These are phyloP conservation scores for Erythrophleum ivorense DNA, from an alignment of 331 rosid genomes.

Conservation along the genomic window DNA sequence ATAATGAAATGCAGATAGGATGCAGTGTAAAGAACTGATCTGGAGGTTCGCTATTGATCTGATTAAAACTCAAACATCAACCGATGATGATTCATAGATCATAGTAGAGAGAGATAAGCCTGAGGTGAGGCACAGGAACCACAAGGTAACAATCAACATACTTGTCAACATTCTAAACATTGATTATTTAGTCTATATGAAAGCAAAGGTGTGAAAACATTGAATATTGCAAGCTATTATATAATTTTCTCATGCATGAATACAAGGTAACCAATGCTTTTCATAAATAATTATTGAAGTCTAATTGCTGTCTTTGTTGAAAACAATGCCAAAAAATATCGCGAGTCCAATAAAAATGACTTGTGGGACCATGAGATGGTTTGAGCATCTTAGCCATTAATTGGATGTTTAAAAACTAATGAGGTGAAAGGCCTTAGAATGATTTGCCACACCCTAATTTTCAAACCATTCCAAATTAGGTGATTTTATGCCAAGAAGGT, in stretches of 20 bases:
- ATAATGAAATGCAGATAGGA: background rate
- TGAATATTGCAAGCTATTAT: background rate
- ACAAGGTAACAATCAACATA: background rate
- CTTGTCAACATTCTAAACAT: background rate
- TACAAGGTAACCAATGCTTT: background rate
- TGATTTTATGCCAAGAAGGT: too few species aligned
- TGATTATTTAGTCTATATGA: too few species aligned
- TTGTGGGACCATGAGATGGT: too few species aligned
- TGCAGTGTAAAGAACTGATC: background rate
- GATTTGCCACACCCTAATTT: too few species aligned
- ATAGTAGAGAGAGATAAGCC: background rate
- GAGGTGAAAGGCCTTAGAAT: too few species aligned
- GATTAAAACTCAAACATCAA: background rate
- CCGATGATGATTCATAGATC: background rate
- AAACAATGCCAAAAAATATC: conserved; percentile 17
- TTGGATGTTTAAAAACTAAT: too few species aligned
- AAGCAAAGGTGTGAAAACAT: background rate
- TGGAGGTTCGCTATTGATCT: background rate
- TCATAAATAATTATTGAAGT: background rate
- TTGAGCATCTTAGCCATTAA: too few species aligned
- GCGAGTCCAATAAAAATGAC: background rate
- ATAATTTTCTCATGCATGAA: background rate
- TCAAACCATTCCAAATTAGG: too few species aligned
- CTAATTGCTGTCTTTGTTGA: background rate
- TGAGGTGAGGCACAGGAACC: background rate